These are phyloP conservation scores for Vaccinium corymbosum DNA, from an alignment of 148 eudicot genomes.

Conservation along the genomic window DNA sequence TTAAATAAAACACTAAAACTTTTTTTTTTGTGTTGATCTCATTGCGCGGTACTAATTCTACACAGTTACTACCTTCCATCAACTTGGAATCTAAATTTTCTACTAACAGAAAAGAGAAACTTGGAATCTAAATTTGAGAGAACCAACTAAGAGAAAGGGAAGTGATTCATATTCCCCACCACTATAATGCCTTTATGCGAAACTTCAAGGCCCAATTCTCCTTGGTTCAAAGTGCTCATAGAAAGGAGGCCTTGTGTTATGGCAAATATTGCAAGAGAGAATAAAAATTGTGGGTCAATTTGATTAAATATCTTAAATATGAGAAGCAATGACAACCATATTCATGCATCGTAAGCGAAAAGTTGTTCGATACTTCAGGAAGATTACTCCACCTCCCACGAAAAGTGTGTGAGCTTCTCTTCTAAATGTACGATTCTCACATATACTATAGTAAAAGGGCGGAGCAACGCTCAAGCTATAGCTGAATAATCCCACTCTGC, in stretches of 20 bases:
- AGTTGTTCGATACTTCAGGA: background rate
- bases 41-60: background rate
- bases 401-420: background rate
- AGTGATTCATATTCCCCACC: background rate
- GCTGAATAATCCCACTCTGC: background rate
- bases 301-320: background rate
- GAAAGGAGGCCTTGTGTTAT: background rate
- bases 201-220: background rate
- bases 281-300: background rate
- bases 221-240: background rate
- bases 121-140: conserved; percentile 1
- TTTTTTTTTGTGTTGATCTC: too few species aligned
- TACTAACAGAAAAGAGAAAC: background rate
- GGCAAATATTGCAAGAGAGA: background rate
- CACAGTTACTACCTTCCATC: background rate
- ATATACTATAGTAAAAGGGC: background rate
- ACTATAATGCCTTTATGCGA: background rate
- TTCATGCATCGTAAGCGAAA: background rate
- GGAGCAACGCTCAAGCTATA: background rate
- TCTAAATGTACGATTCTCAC: background rate
- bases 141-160: background rate
- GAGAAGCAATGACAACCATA: background rate
- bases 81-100: background rate
- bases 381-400: background rate
- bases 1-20: too few species aligned